Evolutionary conservation across 192 early-diverging fungal genomes (phyloP).

Genomic region (Linnemannia exigua): DNA sequence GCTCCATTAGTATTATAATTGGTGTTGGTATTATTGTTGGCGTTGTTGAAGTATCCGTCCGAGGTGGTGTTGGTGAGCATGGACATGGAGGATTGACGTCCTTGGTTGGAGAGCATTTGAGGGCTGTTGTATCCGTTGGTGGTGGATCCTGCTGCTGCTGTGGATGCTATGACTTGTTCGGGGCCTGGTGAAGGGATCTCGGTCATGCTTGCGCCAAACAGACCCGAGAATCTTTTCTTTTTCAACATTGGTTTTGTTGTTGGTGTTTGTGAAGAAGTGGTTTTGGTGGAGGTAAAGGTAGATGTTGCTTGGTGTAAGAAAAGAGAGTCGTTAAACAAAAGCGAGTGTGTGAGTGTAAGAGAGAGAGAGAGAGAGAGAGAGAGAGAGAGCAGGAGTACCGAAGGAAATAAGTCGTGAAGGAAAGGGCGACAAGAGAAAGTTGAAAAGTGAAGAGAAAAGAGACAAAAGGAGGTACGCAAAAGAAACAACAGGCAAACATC

Average conservation of each 20-base stretch:
- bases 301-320: not conserved
- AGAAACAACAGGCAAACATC: not conserved
- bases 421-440: not conserved
- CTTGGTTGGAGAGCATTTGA: constrained; percentile 34
- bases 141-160: not conserved
- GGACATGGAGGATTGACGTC: constrained; percentile 34
- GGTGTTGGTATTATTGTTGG: not conserved
- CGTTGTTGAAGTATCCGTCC: not conserved
- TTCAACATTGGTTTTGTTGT: constrained; percentile 24
- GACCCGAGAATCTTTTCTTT: constrained; percentile 50
- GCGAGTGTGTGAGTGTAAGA: too few relatives aligned
- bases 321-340: not conserved
- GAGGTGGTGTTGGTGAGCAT: constrained; percentile 10
- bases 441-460: not conserved
- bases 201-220: constrained; percentile 40
- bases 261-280: not conserved
- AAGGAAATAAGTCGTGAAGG: constrained; percentile 5
- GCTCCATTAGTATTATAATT: not conserved
- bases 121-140: constrained; percentile 7
- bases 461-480: not conserved
- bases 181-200: constrained; percentile 47
- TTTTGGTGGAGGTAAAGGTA: not conserved
- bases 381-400: not conserved
- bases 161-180: constrained; percentile 18
- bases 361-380: not conserved